These are phyloP conservation scores for Pueraria montana DNA, from an alignment of 306 rosid genomes.

Conservation along the genomic window DNA sequence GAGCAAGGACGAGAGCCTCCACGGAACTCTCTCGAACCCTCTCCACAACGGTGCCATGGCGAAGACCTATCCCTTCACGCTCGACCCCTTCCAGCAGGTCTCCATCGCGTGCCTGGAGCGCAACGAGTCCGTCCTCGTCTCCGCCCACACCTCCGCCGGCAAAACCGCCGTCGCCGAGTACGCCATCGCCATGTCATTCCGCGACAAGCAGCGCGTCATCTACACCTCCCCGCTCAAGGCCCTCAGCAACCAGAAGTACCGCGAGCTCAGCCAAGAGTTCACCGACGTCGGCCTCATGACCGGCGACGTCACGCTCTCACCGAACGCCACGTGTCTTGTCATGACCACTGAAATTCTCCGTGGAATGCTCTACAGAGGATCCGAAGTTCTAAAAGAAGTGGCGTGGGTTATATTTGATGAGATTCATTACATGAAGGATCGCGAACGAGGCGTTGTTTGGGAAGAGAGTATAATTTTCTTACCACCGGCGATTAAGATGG, in stretches of 20 bases:
- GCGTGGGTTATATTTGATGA: constrained; percentile 98
- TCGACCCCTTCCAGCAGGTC: constrained; percentile 91
- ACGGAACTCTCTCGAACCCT: constrained; percentile 87
- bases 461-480: constrained; percentile 96
- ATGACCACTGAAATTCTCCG: constrained; percentile 96
- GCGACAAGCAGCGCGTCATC: constrained; percentile 88
- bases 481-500: constrained; percentile 96
- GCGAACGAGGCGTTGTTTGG: constrained; percentile 99
- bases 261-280: constrained; percentile 89
- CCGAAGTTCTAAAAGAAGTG: constrained; percentile 91
- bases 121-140: constrained; percentile 89
- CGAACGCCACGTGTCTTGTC: constrained; percentile 86
- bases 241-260: constrained; percentile 88
- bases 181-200: constrained; percentile 94
- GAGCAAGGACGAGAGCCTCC: constrained; percentile 64
- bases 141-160: constrained; percentile 98
- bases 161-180: constrained; percentile 98
- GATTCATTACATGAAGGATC: constrained; percentile 95
- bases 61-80: constrained; percentile 72
- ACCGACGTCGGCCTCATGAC: constrained; percentile 94
- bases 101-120: constrained; percentile 91
- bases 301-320: constrained; percentile 92
- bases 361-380: constrained; percentile 96
- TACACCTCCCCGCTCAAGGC: constrained; percentile 96
- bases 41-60: constrained; percentile 69